A percentile compares a stretch with the other conserved stretches of the same genome.
These are phyloP conservation scores for Colletotrichum somersetense DNA, from an alignment of 2,329 filamentous ascomycete species.

Conservation along the genomic window DNA sequence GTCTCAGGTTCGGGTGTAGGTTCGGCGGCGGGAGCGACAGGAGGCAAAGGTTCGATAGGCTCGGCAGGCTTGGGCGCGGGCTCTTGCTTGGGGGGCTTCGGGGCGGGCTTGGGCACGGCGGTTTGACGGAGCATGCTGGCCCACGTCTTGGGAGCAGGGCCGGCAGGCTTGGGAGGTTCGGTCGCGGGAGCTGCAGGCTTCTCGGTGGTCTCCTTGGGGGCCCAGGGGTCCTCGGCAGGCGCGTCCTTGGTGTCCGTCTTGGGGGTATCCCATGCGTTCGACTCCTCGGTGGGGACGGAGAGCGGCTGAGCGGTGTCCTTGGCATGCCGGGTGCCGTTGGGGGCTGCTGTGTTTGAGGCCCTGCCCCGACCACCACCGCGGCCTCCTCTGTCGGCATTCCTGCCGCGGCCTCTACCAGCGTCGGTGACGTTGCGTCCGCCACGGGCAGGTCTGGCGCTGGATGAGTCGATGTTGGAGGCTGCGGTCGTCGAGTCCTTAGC, in stretches of 20 bases:
- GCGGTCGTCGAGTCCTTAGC: slow-evolving; percentile 71
- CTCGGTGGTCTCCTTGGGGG: slow-evolving; percentile 56
- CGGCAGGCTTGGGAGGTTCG: slow-evolving; percentile 55
- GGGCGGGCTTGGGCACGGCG: slow-evolving; percentile 67
- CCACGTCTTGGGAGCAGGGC: slow-evolving; percentile 72
- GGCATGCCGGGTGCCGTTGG: slow-evolving; percentile 71
- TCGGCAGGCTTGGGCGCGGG: slow-evolving; percentile 61
- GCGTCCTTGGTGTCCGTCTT: slow-evolving; percentile 54
- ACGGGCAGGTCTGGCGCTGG: slow-evolving; percentile 65
- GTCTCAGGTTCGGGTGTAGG: slow-evolving; percentile 49
- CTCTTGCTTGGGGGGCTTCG: slow-evolving; percentile 64
- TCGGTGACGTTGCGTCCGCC: slow-evolving; percentile 74
- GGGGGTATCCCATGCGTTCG: slow-evolving; percentile 67
- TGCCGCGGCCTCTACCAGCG: slow-evolving; percentile 69
- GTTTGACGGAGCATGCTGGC: slow-evolving; percentile 79
- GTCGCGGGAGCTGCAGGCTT: slow-evolving; percentile 51
- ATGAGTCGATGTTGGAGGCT: slow-evolving; percentile 61
- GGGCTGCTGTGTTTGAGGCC: slow-evolving; percentile 65
- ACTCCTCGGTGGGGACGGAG: slow-evolving; percentile 79
- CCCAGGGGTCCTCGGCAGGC: slow-evolving; percentile 53
- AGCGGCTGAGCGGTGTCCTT: slow-evolving; percentile 64
- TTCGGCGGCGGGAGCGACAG: slow-evolving; percentile 46
- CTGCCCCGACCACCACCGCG: slow-evolving; percentile 73
- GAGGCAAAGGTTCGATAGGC: slow-evolving; percentile 55
- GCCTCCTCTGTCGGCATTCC: slow-evolving; percentile 73